Base-by-base conservation (phyloP, 441 rosid genomes). In the Biscutella laevigata region DNA sequence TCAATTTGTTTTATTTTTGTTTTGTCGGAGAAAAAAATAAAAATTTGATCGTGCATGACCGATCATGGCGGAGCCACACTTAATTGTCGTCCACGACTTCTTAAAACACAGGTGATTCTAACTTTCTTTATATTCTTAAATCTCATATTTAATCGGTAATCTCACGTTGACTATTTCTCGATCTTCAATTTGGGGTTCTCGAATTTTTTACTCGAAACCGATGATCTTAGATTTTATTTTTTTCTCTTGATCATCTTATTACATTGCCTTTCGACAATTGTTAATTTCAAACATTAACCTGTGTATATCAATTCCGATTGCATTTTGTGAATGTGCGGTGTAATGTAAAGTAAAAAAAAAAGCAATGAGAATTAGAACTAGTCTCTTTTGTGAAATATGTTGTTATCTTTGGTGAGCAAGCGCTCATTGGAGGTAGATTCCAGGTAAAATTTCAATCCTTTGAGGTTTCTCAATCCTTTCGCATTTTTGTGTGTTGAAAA, bases 361-460 rank as follows among this genome's bases (percentile, higher is more conserved):
- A n/a, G 75, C 64, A 63, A 86, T 86, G 92, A 87, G 86, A 58
- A 26, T 74, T 71, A 74, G 72, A 70, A 74, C 43, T 69, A 74
- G 53, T 41, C 35, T 62, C 73, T 14, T 69, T 61, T 72, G 76
- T 69, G 68, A 81, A 87, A 69, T 74, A 92, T 88, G 96, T 75
- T 88, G 89, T 74, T 83, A 84, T 91, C 96, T 74, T 81, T 92
- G 84, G 74, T 88, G 84, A 88, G 94, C 77, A 81, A 75, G 66
- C 96, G 92, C 75, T 73, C 86, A 28, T 77, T 84, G 78, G 99
- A 88, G 83, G 83, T 71, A 74, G 96, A 82, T 76, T 83, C 98
- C 82, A 83, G 94, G 94, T 78, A 69, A 68, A 2, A 1, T 49
- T 20, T n/a, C n/a, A n/a, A n/a, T n/a, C n/a, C n/a, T n/a, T n/a